These are phyloP conservation scores for Penicillium alfredii DNA, from an alignment of 495 filamentous ascomycete genomes.

Conservation along the genomic window DNA sequence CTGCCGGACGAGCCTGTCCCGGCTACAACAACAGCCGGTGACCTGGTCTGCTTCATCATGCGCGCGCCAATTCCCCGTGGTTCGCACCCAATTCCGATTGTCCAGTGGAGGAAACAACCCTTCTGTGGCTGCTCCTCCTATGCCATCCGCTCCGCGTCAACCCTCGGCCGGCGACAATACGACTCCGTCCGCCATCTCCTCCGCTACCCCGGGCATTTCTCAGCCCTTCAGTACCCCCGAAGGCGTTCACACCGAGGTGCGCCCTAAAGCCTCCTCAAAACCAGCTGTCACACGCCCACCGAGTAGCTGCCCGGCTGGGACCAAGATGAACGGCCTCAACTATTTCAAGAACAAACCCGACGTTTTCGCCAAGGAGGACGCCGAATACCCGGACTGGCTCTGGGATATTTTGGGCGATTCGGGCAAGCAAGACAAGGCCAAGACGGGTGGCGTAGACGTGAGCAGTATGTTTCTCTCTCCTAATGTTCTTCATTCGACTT, in stretches of 20 bases:
- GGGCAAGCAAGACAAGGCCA: constrained; percentile 28
- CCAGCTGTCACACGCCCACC: constrained; percentile 21
- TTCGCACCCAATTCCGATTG: constrained; percentile 31
- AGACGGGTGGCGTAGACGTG: constrained; percentile 37
- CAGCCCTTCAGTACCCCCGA: constrained; percentile 42
- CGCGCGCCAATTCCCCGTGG: constrained; percentile 24
- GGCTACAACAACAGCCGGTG: constrained; percentile 29
- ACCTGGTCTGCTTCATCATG: constrained; percentile 26
- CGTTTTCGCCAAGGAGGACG: constrained; percentile 67
- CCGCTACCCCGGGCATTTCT: constrained; percentile 41
- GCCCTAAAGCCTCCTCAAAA: constrained; percentile 23
- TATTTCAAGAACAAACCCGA: constrained; percentile 78
- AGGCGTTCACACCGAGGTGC: constrained; percentile 26
- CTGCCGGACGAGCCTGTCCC: constrained; percentile 39
- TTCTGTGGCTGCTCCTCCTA: constrained; percentile 44
- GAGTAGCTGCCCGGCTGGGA: constrained; percentile 62
- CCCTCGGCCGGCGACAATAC: constrained; percentile 32
- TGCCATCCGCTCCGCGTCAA: constrained; percentile 47
- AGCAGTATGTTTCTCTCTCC: constrained; percentile 64
- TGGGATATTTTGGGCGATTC: constrained; percentile 66
- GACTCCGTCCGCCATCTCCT: constrained; percentile 38
- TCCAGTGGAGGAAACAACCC: constrained; percentile 36
- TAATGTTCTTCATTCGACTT: too few relatives aligned
- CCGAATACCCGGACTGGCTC: constrained; percentile 87
- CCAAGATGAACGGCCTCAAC: constrained; percentile 70